A percentile compares a stretch with the other conserved stretches of the same genome.
Evolutionary conservation across 2,329 filamentous ascomycete species (phyloP).

Genomic region (Thermothelomyces thermophilus): DNA sequence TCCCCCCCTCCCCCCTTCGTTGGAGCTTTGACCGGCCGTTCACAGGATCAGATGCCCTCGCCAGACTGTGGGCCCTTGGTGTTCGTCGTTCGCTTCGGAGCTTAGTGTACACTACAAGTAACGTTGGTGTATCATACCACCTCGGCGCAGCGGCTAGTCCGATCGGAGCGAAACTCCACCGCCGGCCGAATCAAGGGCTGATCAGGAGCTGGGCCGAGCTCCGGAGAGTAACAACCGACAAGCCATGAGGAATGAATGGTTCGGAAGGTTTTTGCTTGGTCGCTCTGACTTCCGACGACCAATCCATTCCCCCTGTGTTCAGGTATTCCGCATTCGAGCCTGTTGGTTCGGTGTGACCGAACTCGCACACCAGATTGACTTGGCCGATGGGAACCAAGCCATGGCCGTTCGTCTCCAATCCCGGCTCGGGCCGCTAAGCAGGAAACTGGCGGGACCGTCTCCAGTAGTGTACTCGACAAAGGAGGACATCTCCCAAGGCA

Average conservation of each 20-base stretch:
- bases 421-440: not conserved
- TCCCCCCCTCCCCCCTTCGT: not conserved
- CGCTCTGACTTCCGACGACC: too few relatives aligned
- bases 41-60: not conserved
- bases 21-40: constrained; percentile 12
- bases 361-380: too few relatives aligned
- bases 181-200: constrained; percentile 22
- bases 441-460: not conserved
- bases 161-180: constrained; percentile 15
- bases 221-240: constrained; percentile 10
- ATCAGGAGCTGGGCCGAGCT: constrained; percentile 24
- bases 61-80: not conserved
- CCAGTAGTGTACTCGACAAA: too few relatives aligned
- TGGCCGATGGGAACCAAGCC: too few relatives aligned
- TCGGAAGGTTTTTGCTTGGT: not conserved
- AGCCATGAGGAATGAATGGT: not conserved
- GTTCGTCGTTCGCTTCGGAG: not conserved
- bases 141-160: constrained; percentile 19
- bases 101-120: not conserved
- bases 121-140: not conserved
- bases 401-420: not conserved
- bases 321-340: too few relatives aligned
- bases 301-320: too few relatives aligned
- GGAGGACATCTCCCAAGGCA: not conserved
- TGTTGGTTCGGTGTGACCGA: too few relatives aligned